Conservation (phyloP, 2,329 filamentous ascomycete genomes). For the Fusarium setosum region DNA sequence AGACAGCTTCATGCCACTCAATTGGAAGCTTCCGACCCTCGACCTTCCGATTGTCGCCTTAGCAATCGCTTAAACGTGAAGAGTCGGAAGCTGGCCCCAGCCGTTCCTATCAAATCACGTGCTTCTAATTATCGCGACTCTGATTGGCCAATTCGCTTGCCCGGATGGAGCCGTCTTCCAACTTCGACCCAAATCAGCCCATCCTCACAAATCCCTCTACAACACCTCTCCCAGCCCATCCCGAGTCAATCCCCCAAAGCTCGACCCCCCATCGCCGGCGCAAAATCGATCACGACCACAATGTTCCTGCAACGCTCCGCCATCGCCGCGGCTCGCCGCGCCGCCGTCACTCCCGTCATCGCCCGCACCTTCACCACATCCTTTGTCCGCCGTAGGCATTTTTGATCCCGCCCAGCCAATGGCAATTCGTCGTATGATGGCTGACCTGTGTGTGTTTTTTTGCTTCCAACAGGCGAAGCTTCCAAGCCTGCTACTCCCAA, state of each 20-base stretch:
- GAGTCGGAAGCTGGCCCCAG: slow-evolving; percentile 14
- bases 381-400: slow-evolving; percentile 67
- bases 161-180: slow-evolving; percentile 46
- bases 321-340: slow-evolving; percentile 69
- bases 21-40: slow-evolving; percentile 13
- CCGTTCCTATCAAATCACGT: slow-evolving; percentile 46
- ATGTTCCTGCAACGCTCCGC: slow-evolving; percentile 75
- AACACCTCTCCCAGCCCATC: slow-evolving; percentile 44
- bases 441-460: slow-evolving; percentile 40
- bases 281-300: slow-evolving; percentile 41
- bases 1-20: not conserved
- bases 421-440: slow-evolving; percentile 48
- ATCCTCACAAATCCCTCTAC: slow-evolving; percentile 61
- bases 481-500: slow-evolving; percentile 50
- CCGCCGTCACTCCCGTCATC: slow-evolving; percentile 63
- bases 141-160: slow-evolving; percentile 52
- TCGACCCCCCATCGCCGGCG: slow-evolving; percentile 38
- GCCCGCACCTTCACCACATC: slow-evolving; percentile 71
- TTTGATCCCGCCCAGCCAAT: slow-evolving; percentile 40
- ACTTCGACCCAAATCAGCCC: slow-evolving; percentile 57
- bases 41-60: slow-evolving; percentile 28
- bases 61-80: slow-evolving; percentile 24
- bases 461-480: slow-evolving; percentile 49
- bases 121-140: slow-evolving; percentile 28
- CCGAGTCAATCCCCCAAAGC: slow-evolving; percentile 34